Percentiles rank a stretch among this genome's conserved stretches.
Evolutionary conservation across 495 filamentous ascomycete genomes (phyloP).

Genomic region (Tuber aestivum): DNA sequence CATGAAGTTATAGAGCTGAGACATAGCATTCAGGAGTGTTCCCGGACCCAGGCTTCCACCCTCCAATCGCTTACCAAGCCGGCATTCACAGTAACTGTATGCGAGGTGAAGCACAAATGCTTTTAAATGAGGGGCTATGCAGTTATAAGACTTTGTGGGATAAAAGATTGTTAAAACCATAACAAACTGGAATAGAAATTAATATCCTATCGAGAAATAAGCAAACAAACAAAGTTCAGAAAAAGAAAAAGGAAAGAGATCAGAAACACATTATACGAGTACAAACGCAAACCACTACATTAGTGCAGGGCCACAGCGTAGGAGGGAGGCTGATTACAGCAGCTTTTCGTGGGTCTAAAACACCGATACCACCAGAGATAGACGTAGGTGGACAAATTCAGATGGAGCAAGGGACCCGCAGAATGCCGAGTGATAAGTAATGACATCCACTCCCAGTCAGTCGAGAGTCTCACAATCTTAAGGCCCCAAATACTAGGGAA

Average conservation of each 20-base stretch:
- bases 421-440: background rate
- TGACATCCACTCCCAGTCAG: background rate
- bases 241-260: background rate
- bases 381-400: background rate
- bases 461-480: background rate
- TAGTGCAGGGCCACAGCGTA: background rate
- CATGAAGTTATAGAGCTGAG: background rate
- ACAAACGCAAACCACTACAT: background rate
- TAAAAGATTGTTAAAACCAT: background rate
- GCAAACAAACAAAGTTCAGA: background rate
- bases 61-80: background rate
- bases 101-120: background rate
- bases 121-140: background rate
- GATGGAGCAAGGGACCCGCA: background rate
- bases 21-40: background rate
- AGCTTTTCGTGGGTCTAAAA: background rate
- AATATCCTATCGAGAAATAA: background rate
- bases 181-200: background rate
- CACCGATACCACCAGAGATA: background rate
- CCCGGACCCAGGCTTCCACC: background rate
- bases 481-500: background rate
- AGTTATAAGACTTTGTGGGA: background rate
- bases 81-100: background rate
- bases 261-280: background rate
- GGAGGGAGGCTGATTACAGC: background rate